phyloP scores from a whole-genome alignment of 768 basidiomycete genomes.

The Amanita subjunquillea region DNA sequence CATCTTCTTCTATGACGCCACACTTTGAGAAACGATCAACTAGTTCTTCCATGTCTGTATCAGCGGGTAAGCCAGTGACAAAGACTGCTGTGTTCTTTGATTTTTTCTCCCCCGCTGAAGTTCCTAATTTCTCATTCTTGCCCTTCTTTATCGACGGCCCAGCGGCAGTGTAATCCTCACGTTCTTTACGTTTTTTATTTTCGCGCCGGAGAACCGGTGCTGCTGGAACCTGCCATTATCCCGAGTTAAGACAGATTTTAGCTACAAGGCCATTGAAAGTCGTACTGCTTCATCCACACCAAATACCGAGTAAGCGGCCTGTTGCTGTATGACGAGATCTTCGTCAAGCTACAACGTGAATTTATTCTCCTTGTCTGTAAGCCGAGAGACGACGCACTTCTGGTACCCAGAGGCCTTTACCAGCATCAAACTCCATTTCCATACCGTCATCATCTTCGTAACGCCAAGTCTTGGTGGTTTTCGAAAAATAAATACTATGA shows the following conservation, averaged over 20 bases:
- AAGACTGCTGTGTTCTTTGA: slow-evolving; percentile 93
- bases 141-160: slow-evolving; percentile 53
- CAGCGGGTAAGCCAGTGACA: slow-evolving; percentile 72
- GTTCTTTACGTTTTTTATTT: slow-evolving; percentile 73
- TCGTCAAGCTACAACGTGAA: slow-evolving; percentile 61
- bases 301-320: slow-evolving; percentile 86
- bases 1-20: slow-evolving; percentile 89
- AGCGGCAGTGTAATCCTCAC: slow-evolving; percentile 59
- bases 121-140: slow-evolving; percentile 39
- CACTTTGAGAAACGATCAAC: slow-evolving; percentile 84
- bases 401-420: slow-evolving; percentile 73
- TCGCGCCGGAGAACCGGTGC: slow-evolving; percentile 75
- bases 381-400: slow-evolving; percentile 47
- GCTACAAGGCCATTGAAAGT: slow-evolving; percentile 17
- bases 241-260: slow-evolving; percentile 9
- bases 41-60: slow-evolving; percentile 67
- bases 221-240: slow-evolving; percentile 68
- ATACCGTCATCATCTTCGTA: slow-evolving; percentile 83
- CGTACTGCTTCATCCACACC: slow-evolving; percentile 91
- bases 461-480: slow-evolving; percentile 68
- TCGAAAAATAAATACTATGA: slow-evolving; percentile 67
- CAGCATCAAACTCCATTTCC: slow-evolving; percentile 83
- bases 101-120: slow-evolving; percentile 36
- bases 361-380: neutral
- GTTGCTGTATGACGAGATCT: slow-evolving; percentile 78